Base-by-base conservation (phyloP, 306 rosid species). In the Trifolium subterraneum region DNA sequence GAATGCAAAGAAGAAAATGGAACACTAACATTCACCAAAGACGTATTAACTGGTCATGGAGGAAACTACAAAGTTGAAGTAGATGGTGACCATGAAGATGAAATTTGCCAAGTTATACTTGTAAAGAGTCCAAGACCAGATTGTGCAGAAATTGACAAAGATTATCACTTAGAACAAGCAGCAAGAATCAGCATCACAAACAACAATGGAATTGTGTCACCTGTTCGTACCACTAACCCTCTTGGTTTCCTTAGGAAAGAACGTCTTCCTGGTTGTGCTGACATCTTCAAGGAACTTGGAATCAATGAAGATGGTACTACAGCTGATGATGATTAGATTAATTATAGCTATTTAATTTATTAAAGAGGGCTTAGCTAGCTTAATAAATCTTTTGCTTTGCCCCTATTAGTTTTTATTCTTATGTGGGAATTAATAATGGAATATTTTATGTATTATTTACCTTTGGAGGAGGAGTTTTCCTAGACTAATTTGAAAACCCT, bases 31-130 rank as follows among this genome's bases (percentile, higher is more conserved):
- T 82, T 79, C 64, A 79, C 20, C 50, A 68, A 29, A 20, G 90
- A 88, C 18, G 86, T 70, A 1, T 59, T 7, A 18, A 93, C 98
- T 0, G 86, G 86, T 31, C 70, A 27, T 0, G 0, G 0, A 0
- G 97, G 98, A 8, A 1, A 8, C 0, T 93, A 93, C 87, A 38
- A 1, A 4, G 18, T 88, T 11, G 75, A 73, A 6, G 87, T 89
- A 31, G 85, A 84, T 0, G 93, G 92, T 38, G 97, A 93, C 56
- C 97, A 86, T 6, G 94, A 86, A 52, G 94, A 91, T 11, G 98
- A 93, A 36, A 11, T 63, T 0, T 93, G 98, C 50, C 70, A 83
- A 63, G 86, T 93, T 16, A 1, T 6, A 0, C 73, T 93, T 0
- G 51, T 82, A 31, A 77, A 79, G 44, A 93, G 98, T 64, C 70